A percentile compares a stretch with the other conserved stretches of the same genome.
Evolutionary conservation across 1,139 yeast species (phyloP).

Genomic region (Casaregolazyma suthepensis): DNA sequence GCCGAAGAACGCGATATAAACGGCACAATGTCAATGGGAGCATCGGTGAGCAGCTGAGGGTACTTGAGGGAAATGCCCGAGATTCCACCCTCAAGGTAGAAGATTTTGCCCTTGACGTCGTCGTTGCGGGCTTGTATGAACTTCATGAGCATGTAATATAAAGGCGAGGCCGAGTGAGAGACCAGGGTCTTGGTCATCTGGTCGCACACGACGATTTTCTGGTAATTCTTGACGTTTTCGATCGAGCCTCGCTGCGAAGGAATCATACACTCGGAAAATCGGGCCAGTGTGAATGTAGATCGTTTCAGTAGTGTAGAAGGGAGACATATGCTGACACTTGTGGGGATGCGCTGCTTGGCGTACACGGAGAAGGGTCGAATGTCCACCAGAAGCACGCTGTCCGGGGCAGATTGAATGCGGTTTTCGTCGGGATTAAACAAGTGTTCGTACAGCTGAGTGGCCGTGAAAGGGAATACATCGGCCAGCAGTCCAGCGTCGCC

Average conservation of each 20-base stretch:
- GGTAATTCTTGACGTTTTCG: constrained; percentile 20
- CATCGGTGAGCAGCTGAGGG: constrained; percentile 24
- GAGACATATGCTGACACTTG: constrained; percentile 62
- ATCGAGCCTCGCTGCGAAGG: constrained; percentile 33
- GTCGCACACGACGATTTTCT: constrained; percentile 50
- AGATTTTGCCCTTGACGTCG: constrained; percentile 15
- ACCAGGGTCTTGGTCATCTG: constrained; percentile 32
- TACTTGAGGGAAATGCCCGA: constrained; percentile 28
- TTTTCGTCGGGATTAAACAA: neutral
- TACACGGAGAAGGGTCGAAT: constrained; percentile 66
- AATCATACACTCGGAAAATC: constrained; percentile 53
- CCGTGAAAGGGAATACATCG: constrained; percentile 7
- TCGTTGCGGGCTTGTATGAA: constrained; percentile 31
- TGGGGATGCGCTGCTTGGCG: constrained; percentile 44
- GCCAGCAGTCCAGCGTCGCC: constrained; percentile 13
- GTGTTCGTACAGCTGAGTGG: constrained; percentile 6
- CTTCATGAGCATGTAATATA: constrained; percentile 41
- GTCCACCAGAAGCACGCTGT: constrained; percentile 47
- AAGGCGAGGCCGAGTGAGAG: constrained; percentile 31
- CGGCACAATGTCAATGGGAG: constrained; percentile 1
- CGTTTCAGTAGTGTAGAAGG: constrained; percentile 76
- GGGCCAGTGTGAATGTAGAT: constrained; percentile 49
- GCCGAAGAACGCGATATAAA: constrained; percentile 1
- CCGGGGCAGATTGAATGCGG: neutral
- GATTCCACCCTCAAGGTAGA: constrained; percentile 32